Evolutionary conservation across 345 rosid genomes (phyloP), one percentile per base, ranked within the genome.

Genomic region (Fremontodendron californicum): DNA sequence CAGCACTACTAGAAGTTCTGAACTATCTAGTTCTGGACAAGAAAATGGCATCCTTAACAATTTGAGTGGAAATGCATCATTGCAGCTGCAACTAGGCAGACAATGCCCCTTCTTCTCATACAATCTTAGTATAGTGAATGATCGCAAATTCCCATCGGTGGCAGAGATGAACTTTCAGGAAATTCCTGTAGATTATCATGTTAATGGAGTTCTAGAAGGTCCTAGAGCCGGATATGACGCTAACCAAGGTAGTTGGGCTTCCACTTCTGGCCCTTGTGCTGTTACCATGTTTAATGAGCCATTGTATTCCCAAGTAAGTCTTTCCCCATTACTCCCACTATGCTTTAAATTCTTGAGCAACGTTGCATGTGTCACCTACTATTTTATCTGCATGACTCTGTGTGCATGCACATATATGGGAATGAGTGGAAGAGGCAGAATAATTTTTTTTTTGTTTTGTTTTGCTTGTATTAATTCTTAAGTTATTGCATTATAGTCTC

Each of bases 41-140:
- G 93, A 90, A 78, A 87, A 83, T 72, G 80, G 88, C 79, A 81
- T 89, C 74, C 88, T 90, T 55, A 86, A 85, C n/a, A 90, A 92
- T 78, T 78, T 90, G n/a, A n/a, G n/a, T n/a, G n/a, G n/a, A n/a
- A n/a, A n/a, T n/a, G n/a, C n/a, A n/a, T n/a, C n/a, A n/a, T n/a
- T n/a, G n/a, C n/a, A n/a, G n/a, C n/a, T n/a, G 74, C 91, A 86
- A 65, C 63, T 81, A 37, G 83, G 83, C 62, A 84, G 85, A 73
- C 90, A 90, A 62, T 87, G 77, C 69, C 84, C 86, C 12, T 88
- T 77, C 79, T 31, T 82, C 60, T 83, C 88, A 1, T 89, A 86
- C 77, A 86, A 85, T 85, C 78, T 88, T 10, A 82, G 74, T 82
- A 70, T 87, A 70, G 80, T 87, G 78, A 88, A 79, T 70, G 91